A percentile compares a stretch with the other conserved stretches of the same genome.
These are phyloP conservation scores for Lachnellula cervina DNA, from an alignment of 2,329 filamentous ascomycete genomes.

Conservation along the genomic window DNA sequence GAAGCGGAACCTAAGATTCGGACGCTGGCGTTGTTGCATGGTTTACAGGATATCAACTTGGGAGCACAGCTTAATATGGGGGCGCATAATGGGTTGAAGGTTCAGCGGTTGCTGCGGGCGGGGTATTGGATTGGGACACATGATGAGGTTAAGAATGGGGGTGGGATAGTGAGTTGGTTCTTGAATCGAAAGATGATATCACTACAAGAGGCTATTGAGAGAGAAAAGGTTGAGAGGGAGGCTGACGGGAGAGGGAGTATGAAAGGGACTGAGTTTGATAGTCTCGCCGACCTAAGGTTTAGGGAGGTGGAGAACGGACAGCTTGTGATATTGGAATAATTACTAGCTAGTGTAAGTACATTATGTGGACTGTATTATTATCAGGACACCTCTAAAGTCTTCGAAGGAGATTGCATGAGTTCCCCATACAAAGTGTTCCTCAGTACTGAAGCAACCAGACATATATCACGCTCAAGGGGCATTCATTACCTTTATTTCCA, in stretches of 20 bases:
- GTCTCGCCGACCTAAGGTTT: constrained; percentile 16
- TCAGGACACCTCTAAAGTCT: no score
- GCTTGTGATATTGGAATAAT: constrained; percentile 20
- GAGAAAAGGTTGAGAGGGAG: background rate
- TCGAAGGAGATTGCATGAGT: no score
- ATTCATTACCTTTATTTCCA: no score
- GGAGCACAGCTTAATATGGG: constrained; percentile 58
- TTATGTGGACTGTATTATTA: background rate
- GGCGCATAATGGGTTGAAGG: constrained; percentile 54
- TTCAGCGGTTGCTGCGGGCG: constrained; percentile 47
- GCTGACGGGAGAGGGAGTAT: background rate
- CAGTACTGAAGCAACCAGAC: no score
- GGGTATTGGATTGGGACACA: constrained; percentile 64
- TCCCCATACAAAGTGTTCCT: no score
- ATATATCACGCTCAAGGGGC: no score
- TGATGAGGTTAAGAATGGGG: constrained; percentile 57
- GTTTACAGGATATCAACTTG: constrained; percentile 56
- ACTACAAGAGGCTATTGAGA: constrained; percentile 38
- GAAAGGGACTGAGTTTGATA: constrained; percentile 8
- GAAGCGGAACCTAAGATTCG: constrained; percentile 42
- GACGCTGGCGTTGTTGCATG: constrained; percentile 57
- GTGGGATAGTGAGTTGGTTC: constrained; percentile 51
- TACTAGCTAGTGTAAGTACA: background rate
- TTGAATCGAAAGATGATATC: constrained; percentile 41
- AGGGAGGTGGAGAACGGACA: constrained; percentile 21